These are phyloP conservation scores for Buxus sempervirens DNA, from an alignment of 164 flowering plant species.

Conservation along the genomic window DNA sequence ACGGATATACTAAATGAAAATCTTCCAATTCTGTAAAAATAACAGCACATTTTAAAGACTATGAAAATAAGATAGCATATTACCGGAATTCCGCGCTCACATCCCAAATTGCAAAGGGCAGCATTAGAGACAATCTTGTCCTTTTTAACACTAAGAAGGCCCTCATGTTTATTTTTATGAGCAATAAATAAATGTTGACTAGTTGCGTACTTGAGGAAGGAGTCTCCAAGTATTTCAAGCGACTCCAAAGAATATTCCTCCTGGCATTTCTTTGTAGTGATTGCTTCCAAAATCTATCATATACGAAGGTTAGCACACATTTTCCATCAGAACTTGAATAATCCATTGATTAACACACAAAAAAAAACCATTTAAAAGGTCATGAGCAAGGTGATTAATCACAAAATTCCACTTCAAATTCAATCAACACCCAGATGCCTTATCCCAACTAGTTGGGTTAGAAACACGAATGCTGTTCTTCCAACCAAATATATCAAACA, in stretches of 20 bases:
- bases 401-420: too few species aligned
- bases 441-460: too few species aligned
- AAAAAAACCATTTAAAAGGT: too few species aligned
- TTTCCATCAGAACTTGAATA: too few species aligned
- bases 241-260: slow-evolving; percentile 76
- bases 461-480: too few species aligned
- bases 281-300: slow-evolving; percentile 73
- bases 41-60: not conserved
- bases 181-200: slow-evolving; percentile 64
- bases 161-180: slow-evolving; percentile 57
- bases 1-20: too few species aligned
- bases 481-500: too few species aligned
- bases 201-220: slow-evolving; percentile 83
- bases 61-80: not conserved
- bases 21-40: not conserved
- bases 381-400: too few species aligned
- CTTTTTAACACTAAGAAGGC: slow-evolving; percentile 63
- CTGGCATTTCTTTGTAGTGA: slow-evolving; percentile 79
- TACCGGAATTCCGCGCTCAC: slow-evolving; percentile 67
- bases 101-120: slow-evolving; percentile 63
- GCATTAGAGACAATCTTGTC: slow-evolving; percentile 55
- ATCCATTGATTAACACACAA: too few species aligned
- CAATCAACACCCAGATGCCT: too few species aligned
- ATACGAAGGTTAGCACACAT: not conserved
- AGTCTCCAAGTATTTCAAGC: slow-evolving; percentile 91